These are phyloP conservation scores for Saturnispora zaruensis DNA, from an alignment of 805 yeast genomes.

Conservation along the genomic window DNA sequence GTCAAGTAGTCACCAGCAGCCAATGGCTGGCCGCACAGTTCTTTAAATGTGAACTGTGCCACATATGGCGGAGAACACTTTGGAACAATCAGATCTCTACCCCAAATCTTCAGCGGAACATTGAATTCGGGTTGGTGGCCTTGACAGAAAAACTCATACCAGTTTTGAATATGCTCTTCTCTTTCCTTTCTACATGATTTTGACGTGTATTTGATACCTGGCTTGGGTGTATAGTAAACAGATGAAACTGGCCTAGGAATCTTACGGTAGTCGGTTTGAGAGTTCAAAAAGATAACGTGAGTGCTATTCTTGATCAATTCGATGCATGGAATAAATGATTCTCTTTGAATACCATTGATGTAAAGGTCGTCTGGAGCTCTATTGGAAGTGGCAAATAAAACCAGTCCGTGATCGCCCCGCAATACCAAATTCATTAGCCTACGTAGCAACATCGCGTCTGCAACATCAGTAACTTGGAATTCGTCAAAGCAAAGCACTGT, in stretches of 20 bases:
- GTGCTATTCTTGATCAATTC: conserved; percentile 65
- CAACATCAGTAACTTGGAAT: conserved; percentile 96
- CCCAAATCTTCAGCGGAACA: conserved; percentile 65
- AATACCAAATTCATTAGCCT: conserved; percentile 60
- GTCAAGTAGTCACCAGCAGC: conserved; percentile 94
- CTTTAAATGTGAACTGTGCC: conserved; percentile 81
- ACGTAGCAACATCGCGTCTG: conserved; percentile 94
- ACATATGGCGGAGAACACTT: conserved; percentile 66
- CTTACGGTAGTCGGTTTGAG: conserved; percentile 91
- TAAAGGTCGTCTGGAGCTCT: conserved; percentile 92
- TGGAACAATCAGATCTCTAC: conserved; percentile 73
- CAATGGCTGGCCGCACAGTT: conserved; percentile 77
- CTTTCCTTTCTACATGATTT: conserved; percentile 44
- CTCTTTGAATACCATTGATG: conserved; percentile 89
- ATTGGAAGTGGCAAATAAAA: conserved; percentile 88
- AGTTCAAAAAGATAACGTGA: conserved; percentile 69
- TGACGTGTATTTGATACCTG: conserved; percentile 48
- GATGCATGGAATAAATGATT: conserved; percentile 87
- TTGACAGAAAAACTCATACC: conserved; percentile 77
- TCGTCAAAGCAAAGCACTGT: conserved; percentile 91
- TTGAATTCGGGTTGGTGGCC: conserved; percentile 36
- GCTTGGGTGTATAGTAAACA: conserved; percentile 67
- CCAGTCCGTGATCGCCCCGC: conserved; percentile 69
- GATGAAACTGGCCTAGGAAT: conserved; percentile 75
- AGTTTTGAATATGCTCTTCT: conserved; percentile 52